Evolutionary conservation across 176 grass and related monocot genomes (phyloP).

Genomic region (Juncus inflexus): DNA sequence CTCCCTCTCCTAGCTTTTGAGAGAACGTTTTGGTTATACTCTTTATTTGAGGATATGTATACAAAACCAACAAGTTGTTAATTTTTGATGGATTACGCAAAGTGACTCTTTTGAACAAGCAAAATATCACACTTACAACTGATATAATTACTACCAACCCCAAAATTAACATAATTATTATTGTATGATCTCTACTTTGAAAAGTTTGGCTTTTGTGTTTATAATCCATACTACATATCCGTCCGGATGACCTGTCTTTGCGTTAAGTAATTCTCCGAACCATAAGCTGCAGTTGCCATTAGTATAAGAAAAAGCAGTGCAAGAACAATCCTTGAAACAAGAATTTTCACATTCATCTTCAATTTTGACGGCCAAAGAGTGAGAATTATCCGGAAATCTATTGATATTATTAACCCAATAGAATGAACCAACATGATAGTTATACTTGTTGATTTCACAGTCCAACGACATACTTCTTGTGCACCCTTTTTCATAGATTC

Average conservation of each 20-base stretch:
- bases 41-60: slow-evolving; percentile 34
- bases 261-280: slow-evolving; percentile 27
- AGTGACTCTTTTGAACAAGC: slow-evolving; percentile 18
- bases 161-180: neutral
- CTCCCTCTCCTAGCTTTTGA: slow-evolving; percentile 40
- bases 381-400: slow-evolving; percentile 27
- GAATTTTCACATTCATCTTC: slow-evolving; percentile 29
- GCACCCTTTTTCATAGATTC: slow-evolving; percentile 36
- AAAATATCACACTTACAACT: slow-evolving; percentile 27
- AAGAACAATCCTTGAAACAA: slow-evolving; percentile 41
- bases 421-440: slow-evolving; percentile 26
- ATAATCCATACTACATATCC: slow-evolving; percentile 1
- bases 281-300: slow-evolving; percentile 31
- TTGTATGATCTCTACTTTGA: slow-evolving; percentile 4
- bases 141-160: too few species aligned
- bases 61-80: slow-evolving; percentile 29
- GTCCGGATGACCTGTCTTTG: slow-evolving; percentile 13
- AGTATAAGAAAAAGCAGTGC: slow-evolving; percentile 31
- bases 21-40: slow-evolving; percentile 37
- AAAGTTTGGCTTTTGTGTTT: slow-evolving; percentile 12
- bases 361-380: slow-evolving; percentile 18
- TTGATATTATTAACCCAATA: slow-evolving; percentile 16
- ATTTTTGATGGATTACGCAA: neutral
- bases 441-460: slow-evolving; percentile 21
- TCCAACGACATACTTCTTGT: slow-evolving; percentile 35